These are phyloP conservation scores for Alternaria brassicae DNA, from an alignment of 2,329 filamentous ascomycete species.

Conservation along the genomic window DNA sequence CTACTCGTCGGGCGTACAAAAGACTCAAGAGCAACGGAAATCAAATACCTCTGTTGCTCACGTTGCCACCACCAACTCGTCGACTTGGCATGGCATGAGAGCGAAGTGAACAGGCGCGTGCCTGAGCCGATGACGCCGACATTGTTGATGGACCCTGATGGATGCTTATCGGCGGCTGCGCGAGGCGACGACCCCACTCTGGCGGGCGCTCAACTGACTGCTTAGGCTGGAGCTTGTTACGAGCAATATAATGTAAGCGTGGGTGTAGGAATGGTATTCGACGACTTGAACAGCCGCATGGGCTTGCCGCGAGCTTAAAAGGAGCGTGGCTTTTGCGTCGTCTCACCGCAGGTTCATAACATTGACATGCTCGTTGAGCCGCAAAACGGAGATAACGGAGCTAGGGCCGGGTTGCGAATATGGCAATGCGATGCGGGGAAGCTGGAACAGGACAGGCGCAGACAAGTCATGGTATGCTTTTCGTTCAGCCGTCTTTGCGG, in stretches of 20 bases:
- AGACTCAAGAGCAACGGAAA: slow-evolving; percentile 19
- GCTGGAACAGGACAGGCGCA: slow-evolving; percentile 1
- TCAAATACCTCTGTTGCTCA: slow-evolving; percentile 40
- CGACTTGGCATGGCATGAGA: slow-evolving; percentile 20
- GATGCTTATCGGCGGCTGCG: slow-evolving; percentile 35
- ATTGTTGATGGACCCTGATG: slow-evolving; percentile 34
- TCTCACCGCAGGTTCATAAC: slow-evolving; percentile 23
- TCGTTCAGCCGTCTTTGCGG: slow-evolving; percentile 22
- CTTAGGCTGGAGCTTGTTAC: slow-evolving; percentile 11
- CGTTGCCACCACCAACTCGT: slow-evolving; percentile 17
- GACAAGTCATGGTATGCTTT: slow-evolving; percentile 10
- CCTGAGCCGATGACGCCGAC: slow-evolving; percentile 46
- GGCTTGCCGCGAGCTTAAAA: slow-evolving; percentile 6
- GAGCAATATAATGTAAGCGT: slow-evolving; percentile 15
- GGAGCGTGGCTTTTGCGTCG: slow-evolving; percentile 3
- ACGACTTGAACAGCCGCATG: slow-evolving; percentile 12
- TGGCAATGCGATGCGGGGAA: slow-evolving; percentile 16
- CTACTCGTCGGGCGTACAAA: slow-evolving; percentile 1
- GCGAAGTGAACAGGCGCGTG: slow-evolving; percentile 26
- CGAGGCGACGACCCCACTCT: slow-evolving; percentile 29
- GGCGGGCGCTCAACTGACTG: slow-evolving; percentile 24
- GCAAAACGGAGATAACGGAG: slow-evolving; percentile 18
- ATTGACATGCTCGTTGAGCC: slow-evolving; percentile 6
- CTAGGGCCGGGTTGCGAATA: slow-evolving; percentile 14
- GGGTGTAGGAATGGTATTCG: neutral